A percentile compares a stretch with the other conserved stretches of the same genome.
Evolutionary conservation across 2,329 filamentous ascomycete species (phyloP).

Genomic region (Neoascochyta sp.): DNA sequence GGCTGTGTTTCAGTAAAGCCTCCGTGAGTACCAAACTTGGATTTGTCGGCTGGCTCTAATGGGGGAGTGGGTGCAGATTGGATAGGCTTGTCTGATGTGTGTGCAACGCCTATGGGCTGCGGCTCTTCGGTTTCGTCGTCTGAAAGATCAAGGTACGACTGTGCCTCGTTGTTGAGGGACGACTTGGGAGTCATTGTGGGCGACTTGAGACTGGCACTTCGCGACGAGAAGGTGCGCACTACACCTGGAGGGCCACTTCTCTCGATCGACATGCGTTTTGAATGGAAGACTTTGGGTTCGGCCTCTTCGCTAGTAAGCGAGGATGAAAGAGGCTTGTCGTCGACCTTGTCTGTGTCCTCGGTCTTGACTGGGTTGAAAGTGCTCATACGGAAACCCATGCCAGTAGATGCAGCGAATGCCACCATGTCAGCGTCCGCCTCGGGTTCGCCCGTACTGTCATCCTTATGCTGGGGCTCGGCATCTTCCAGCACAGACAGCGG

Average conservation of each 20-base stretch:
- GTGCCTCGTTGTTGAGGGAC: slow-evolving; percentile 14
- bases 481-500: slow-evolving; percentile 2
- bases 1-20: slow-evolving; percentile 28
- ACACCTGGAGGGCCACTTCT: slow-evolving; percentile 30
- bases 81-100: slow-evolving; percentile 41
- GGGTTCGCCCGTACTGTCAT: too few relatives aligned
- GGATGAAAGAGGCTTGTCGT: too few relatives aligned
- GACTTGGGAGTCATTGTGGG: slow-evolving; percentile 16
- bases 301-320: too few relatives aligned
- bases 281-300: slow-evolving; percentile 30
- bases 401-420: slow-evolving; percentile 32
- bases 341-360: slow-evolving; percentile 8
- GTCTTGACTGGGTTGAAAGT: slow-evolving; percentile 15
- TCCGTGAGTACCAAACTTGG: slow-evolving; percentile 18
- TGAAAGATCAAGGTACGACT: slow-evolving; percentile 26
- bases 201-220: slow-evolving; percentile 27
- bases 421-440: slow-evolving; percentile 28
- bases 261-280: slow-evolving; percentile 37
- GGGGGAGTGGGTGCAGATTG: slow-evolving; percentile 27
- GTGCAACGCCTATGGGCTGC: slow-evolving; percentile 42
- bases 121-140: slow-evolving; percentile 25
- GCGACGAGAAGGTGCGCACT: slow-evolving; percentile 34
- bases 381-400: slow-evolving; percentile 27
- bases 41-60: slow-evolving; percentile 13
- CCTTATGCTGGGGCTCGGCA: too few relatives aligned